Evolutionary conservation across 768 basidiomycete species (phyloP).

Genomic region (Kwoniella sp.): DNA sequence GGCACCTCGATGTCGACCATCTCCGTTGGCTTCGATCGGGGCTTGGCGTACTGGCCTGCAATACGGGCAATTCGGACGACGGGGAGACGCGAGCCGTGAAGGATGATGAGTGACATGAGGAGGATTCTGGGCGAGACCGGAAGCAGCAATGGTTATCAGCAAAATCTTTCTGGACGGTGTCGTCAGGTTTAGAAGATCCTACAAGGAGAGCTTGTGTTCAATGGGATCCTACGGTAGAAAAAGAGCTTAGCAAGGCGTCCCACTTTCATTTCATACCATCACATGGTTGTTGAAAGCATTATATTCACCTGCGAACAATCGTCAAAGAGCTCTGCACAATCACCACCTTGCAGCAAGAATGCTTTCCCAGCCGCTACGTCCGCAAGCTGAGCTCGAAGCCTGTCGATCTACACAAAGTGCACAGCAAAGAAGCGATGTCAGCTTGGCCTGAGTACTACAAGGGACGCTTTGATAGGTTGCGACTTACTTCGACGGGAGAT

Average conservation of each 20-base stretch:
- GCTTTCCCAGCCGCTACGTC: conserved; percentile 83
- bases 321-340: conserved; percentile 95
- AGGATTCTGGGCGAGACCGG: conserved; percentile 64
- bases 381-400: conserved; percentile 72
- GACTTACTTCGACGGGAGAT: conserved; percentile 80
- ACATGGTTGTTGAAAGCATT: background rate
- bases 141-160: no score
- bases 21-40: conserved; percentile 81
- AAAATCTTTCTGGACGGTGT: no score
- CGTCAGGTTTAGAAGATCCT: conserved; percentile 13
- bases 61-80: conserved; percentile 76
- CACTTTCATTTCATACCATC: no score
- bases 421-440: background rate
- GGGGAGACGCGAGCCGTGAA: conserved; percentile 91
- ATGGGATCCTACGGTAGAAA: conserved; percentile 48
- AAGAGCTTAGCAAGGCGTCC: no score
- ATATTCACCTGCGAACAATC: conserved; percentile 77
- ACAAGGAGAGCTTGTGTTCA: conserved; percentile 57
- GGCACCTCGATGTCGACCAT: conserved; percentile 65
- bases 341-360: conserved; percentile 94
- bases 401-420: conserved; percentile 47
- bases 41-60: conserved; percentile 95
- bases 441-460: background rate
- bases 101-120: conserved; percentile 90
- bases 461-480: background rate